Percentiles rank a stretch among this genome's conserved stretches.
Evolutionary conservation across 2,329 filamentous ascomycete genomes (phyloP).

Genomic region (Trichoderma hamatum): DNA sequence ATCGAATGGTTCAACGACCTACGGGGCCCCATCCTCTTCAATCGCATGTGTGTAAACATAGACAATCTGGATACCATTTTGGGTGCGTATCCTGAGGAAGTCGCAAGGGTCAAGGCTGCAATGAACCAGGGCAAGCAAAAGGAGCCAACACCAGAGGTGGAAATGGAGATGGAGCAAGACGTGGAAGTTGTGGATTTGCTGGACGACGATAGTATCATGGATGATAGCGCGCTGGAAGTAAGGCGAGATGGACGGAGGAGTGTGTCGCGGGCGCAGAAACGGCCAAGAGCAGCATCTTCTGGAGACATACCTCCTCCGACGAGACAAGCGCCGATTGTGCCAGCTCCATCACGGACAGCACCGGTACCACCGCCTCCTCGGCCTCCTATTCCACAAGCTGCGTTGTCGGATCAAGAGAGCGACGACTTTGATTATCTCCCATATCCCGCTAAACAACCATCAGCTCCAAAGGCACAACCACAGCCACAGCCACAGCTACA

Average conservation of each 20-base stretch:
- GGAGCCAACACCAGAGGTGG: neutral
- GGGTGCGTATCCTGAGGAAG: slow-evolving; percentile 40
- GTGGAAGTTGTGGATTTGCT: neutral
- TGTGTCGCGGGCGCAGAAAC: neutral
- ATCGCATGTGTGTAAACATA: slow-evolving; percentile 40
- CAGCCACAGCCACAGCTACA: neutral
- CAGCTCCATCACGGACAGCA: slow-evolving; percentile 1
- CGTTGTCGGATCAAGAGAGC: slow-evolving; percentile 21
- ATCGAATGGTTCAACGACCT: slow-evolving; percentile 48
- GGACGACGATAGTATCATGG: slow-evolving; percentile 4
- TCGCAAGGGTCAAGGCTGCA: slow-evolving; percentile 31
- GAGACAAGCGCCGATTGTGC: neutral
- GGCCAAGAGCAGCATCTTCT: neutral
- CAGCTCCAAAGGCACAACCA: neutral
- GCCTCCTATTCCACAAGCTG: neutral
- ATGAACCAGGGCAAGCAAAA: slow-evolving; percentile 17
- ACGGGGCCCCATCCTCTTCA: slow-evolving; percentile 37
- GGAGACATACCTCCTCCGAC: neutral
- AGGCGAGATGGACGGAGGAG: neutral
- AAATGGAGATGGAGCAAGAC: neutral
- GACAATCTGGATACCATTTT: slow-evolving; percentile 43
- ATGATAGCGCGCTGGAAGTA: neutral
- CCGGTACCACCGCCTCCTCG: neutral
- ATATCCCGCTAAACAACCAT: neutral
- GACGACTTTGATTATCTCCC: slow-evolving; percentile 12